Percentiles rank a stretch among this genome's conserved stretches.
Conservation (phyloP, 192 early-diverging fungal genomes). For the Funneliformis mosseae region DNA sequence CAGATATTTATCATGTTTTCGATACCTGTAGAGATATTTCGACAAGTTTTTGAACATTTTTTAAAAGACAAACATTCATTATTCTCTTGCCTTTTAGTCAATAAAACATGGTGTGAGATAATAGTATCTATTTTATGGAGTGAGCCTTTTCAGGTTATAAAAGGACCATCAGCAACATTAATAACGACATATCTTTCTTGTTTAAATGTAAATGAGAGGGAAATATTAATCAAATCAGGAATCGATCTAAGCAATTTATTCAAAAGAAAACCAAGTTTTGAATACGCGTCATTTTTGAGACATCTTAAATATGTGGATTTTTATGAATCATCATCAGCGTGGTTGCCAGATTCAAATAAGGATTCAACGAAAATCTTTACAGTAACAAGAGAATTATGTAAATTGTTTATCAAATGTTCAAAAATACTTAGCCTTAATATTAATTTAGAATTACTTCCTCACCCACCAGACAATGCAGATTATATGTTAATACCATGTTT, state of each 20-base stretch:
- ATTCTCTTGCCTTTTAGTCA: conserved; percentile 11
- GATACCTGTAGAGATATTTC: conserved; percentile 12
- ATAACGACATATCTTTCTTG: conserved; percentile 3
- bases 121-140: conserved; percentile 19
- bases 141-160: neutral
- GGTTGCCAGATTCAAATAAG: neutral
- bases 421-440: neutral
- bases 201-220: neutral
- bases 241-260: neutral
- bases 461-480: neutral
- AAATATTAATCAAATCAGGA: neutral
- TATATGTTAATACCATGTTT: conserved; percentile 10
- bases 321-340: neutral
- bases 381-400: conserved; percentile 8
- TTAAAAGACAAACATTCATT: conserved; percentile 11
- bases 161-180: neutral
- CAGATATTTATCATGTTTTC: neutral
- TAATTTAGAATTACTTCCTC: neutral
- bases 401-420: neutral
- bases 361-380: neutral
- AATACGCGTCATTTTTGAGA: conserved; percentile 4
- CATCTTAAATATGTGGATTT: neutral
- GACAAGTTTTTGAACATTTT: neutral
- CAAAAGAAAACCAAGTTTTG: neutral
- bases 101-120: conserved; percentile 12